A percentile compares a stretch with the other conserved stretches of the same genome.
These are phyloP conservation scores for Papiliotrema terrestris DNA, from an alignment of 1,284 basidiomycete species.

Conservation along the genomic window DNA sequence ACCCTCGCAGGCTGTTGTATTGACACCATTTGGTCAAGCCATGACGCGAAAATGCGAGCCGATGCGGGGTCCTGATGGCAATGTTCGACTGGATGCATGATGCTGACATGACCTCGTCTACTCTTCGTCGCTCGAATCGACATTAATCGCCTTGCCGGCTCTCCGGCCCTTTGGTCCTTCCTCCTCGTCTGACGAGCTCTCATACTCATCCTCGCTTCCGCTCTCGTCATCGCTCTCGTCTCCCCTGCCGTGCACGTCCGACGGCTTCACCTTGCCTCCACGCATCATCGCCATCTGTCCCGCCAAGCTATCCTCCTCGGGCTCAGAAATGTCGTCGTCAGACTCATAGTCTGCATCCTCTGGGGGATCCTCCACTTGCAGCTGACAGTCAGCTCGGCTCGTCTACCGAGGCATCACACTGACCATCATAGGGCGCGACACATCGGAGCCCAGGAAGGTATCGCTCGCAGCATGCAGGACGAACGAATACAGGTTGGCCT, in stretches of 20 bases:
- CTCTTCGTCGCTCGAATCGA: conserved; percentile 19
- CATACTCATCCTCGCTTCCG: conserved; percentile 54
- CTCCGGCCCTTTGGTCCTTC: conserved; percentile 12
- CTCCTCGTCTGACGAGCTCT: conserved; percentile 9
- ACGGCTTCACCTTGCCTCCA: conserved; percentile 78
- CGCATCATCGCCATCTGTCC: conserved; percentile 99
- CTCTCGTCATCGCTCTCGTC: conserved; percentile 54
- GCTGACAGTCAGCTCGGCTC: conserved; percentile 51
- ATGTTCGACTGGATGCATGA: background rate
- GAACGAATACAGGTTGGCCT: conserved; percentile 83
- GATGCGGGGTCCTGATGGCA: too few species aligned
- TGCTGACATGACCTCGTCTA: background rate
- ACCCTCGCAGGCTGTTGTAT: too few species aligned
- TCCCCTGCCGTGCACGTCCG: conserved; percentile 42
- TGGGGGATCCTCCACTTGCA: conserved; percentile 73
- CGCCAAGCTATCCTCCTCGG: conserved; percentile 89
- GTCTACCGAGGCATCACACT: background rate
- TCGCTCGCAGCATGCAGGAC: conserved; percentile 81
- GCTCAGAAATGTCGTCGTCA: conserved; percentile 89
- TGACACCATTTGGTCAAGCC: too few species aligned
- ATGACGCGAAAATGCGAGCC: too few species aligned
- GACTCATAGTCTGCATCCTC: conserved; percentile 56
- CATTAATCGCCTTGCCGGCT: conserved; percentile 28
- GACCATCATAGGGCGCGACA: conserved; percentile 67
- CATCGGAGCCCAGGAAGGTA: conserved; percentile 81